Evolutionary conservation across 768 basidiomycete genomes (phyloP).

Genomic region (Boletus coccyginus): DNA sequence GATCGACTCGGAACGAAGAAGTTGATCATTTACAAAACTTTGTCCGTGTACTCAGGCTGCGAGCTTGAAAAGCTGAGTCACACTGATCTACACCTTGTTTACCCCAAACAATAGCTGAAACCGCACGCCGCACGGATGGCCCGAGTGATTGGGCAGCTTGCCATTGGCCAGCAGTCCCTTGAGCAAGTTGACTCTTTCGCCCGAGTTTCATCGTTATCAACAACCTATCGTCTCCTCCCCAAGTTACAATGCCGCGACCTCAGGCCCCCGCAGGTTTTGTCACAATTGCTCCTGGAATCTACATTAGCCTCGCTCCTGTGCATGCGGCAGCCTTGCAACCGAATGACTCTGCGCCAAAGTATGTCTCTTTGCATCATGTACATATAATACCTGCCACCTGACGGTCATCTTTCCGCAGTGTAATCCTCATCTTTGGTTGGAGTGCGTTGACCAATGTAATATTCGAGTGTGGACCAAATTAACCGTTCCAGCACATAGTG

Average conservation of each 20-base stretch:
- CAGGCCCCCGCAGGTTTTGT: conserved; percentile 18
- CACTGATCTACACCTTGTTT: too few relatives aligned
- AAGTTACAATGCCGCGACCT: conserved; percentile 8
- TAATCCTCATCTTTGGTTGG: conserved; percentile 32
- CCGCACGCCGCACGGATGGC: too few relatives aligned
- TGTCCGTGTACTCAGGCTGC: too few relatives aligned
- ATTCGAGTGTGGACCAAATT: not conserved
- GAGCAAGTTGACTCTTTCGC: too few relatives aligned
- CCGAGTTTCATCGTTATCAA: not conserved
- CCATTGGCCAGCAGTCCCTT: too few relatives aligned
- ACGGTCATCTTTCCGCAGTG: conserved; percentile 8
- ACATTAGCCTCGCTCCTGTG: conserved; percentile 8
- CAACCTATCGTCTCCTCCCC: not conserved
- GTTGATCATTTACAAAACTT: too few relatives aligned
- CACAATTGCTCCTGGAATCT: conserved; percentile 12
- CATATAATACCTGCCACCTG: not conserved
- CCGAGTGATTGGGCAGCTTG: too few relatives aligned
- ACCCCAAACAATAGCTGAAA: too few relatives aligned
- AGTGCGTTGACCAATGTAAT: conserved; percentile 10
- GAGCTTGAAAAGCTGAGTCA: too few relatives aligned
- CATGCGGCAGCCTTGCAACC: not conserved
- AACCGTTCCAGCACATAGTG: conserved; percentile 13
- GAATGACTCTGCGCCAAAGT: conserved; percentile 20
- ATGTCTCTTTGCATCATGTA: conserved; percentile 2
- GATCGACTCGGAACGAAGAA: too few relatives aligned